Conservation (phyloP, 2,329 filamentous ascomycete species). For the Fusarium circinatum region DNA sequence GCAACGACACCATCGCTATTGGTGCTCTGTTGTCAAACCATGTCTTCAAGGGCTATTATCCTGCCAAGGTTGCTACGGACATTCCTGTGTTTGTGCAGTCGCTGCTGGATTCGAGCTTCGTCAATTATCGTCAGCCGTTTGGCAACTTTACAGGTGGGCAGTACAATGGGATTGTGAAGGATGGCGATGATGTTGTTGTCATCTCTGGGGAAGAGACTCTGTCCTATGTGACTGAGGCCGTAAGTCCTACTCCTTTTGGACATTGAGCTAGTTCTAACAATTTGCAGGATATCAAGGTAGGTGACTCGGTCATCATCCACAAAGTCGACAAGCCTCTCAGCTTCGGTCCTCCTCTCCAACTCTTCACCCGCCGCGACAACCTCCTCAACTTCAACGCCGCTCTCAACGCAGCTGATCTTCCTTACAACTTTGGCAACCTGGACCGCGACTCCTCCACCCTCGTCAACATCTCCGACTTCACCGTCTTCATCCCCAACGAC, state of each 20-base stretch:
- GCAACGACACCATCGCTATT: conserved; percentile 47
- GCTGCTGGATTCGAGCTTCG: conserved; percentile 45
- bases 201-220: conserved; percentile 48
- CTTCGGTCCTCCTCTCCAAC: conserved; percentile 46
- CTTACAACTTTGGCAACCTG: conserved; percentile 41
- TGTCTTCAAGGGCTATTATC: conserved; percentile 47
- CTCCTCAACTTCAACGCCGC: conserved; percentile 46
- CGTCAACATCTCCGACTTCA: conserved; percentile 47
- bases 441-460: conserved; percentile 25
- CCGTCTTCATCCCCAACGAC: conserved; percentile 45
- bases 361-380: conserved; percentile 44
- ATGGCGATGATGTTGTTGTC: conserved; percentile 46
- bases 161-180: conserved; percentile 49
- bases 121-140: conserved; percentile 49
- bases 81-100: conserved; percentile 46
- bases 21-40: conserved; percentile 48
- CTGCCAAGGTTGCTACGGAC: conserved; percentile 42
- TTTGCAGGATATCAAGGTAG: conserved; percentile 46
- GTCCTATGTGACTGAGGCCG: conserved; percentile 48
- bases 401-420: conserved; percentile 41
- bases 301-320: conserved; percentile 45
- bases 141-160: conserved; percentile 51
- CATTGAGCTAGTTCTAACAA: too few species aligned
- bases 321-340: conserved; percentile 44
- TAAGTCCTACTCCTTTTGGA: conserved; percentile 10